Base-by-base conservation (phyloP, 495 filamentous ascomycete species). In the Articulospora tetracladia region DNA sequence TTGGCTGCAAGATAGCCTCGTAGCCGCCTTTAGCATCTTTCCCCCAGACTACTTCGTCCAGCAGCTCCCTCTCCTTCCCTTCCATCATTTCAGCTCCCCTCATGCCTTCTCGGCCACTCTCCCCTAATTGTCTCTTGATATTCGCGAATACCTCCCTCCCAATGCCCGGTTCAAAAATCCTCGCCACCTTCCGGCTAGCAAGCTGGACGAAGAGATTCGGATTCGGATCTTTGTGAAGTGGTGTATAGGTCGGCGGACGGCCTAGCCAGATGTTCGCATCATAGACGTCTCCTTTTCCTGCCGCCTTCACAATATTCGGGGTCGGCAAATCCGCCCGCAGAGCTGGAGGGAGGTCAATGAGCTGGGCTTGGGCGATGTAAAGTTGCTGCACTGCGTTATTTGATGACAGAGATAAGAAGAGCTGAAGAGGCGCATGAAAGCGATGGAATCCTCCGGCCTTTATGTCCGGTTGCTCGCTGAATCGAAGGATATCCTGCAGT, bases 41-140 rank as follows among this genome's bases (percentile, higher is more conserved):
- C 1, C 72, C 76, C 94, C 94, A 98, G 17, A 98, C 81, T 3
- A 77, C 81, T 2, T 77, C 69, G 64, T 91, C 85, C 3, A 97
- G 67, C 47, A 79, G 68, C n/a, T 74, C 73, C 61, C 81, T 84
- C 71, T 96, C 88, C 6, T 67, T 67, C 0, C 91, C 92, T 28
- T 82, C 77, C 93, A 97, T 97, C 94, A 97, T 97, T 68, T 96
- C 92, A n/a, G 86, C 80, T 0, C 90, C 90, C 53, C 90, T 77
- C 56, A 96, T 81, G 20, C 75, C 74, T 22, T 84, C 77, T 63
- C 79, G 81, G 0, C 74, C 75, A 26, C 67, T 66, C 23, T 69
- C 66, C 1, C 81, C 77, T 15, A 88, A 59, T 44, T 69, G 58
- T 39, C 69, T 65, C 61, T 83, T 79, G 11, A 89, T 82, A 10